Conservation (phyloP, 1,284 basidiomycete genomes). For the Leccinum solheimii region DNA sequence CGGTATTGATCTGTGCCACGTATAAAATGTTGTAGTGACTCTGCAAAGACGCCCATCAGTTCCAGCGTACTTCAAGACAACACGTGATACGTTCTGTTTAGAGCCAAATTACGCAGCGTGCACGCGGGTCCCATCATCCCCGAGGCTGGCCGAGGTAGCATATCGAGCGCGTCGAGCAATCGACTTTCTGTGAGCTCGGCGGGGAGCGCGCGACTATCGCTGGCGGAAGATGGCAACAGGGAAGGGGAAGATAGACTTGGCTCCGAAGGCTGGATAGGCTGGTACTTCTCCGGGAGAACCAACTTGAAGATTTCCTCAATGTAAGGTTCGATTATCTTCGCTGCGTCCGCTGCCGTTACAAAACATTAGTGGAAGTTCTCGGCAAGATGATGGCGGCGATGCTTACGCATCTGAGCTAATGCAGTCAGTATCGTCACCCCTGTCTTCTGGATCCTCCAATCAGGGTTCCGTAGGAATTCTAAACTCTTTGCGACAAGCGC, state of each 20-base stretch:
- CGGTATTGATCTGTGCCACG: constrained; percentile 10
- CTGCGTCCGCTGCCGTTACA: constrained; percentile 17
- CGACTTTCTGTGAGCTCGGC: not conserved
- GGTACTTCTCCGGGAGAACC: constrained; percentile 19
- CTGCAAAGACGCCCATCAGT: constrained; percentile 15
- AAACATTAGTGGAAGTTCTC: not conserved
- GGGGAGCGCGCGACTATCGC: not conserved
- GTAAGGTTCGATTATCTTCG: constrained; percentile 1
- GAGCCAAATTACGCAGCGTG: constrained; percentile 21
- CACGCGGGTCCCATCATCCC: constrained; percentile 28
- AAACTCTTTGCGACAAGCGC: constrained; percentile 18
- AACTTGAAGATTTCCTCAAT: constrained; percentile 20
- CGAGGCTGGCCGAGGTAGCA: constrained; percentile 12
- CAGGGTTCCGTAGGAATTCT: not conserved
- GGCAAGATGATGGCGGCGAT: not conserved
- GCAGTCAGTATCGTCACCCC: constrained; percentile 26
- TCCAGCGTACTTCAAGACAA: not conserved
- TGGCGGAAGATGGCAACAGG: not conserved
- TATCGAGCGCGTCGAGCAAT: not conserved
- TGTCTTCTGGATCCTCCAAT: constrained; percentile 26
- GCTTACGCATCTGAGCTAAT: constrained; percentile 23
- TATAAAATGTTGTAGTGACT: constrained; percentile 7
- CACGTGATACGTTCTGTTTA: constrained; percentile 7
- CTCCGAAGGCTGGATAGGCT: not conserved
- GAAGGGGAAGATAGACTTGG: not conserved